Evolutionary conservation across 345 rosid species (phyloP).

Genomic region (Hevea brasiliensis): DNA sequence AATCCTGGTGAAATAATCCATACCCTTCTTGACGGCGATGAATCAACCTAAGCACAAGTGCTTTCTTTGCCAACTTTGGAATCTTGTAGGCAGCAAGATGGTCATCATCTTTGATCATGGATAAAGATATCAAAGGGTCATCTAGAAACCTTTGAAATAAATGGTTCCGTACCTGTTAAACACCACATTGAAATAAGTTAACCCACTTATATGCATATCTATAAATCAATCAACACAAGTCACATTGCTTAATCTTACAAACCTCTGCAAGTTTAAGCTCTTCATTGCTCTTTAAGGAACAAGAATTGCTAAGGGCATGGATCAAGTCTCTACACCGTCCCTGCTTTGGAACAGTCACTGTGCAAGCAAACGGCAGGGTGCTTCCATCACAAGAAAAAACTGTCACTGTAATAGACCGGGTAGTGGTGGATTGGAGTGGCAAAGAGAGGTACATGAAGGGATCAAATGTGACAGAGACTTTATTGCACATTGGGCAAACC

Average conservation of each 20-base stretch:
- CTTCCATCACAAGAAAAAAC: constrained; percentile 74
- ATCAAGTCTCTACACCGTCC: constrained; percentile 92
- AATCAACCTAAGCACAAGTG: constrained; percentile 56
- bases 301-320: constrained; percentile 63
- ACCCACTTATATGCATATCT: constrained; percentile 11
- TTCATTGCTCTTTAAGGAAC: constrained; percentile 79
- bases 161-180: constrained; percentile 64
- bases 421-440: constrained; percentile 94
- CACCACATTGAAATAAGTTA: constrained; percentile 23
- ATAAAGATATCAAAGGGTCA: constrained; percentile 67
- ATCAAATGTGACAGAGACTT: constrained; percentile 97
- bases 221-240: constrained; percentile 17
- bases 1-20: constrained; percentile 34
- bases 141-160: constrained; percentile 68
- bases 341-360: constrained; percentile 84
- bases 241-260: constrained; percentile 22
- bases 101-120: constrained; percentile 93
- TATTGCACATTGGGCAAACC: constrained; percentile 89
- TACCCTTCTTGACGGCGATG: constrained; percentile 79
- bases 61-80: constrained; percentile 53
- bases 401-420: constrained; percentile 71
- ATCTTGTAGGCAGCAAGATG: constrained; percentile 91
- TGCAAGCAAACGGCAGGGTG: constrained; percentile 55
- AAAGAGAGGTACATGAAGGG: constrained; percentile 99
- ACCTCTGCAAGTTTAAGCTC: constrained; percentile 94